A percentile compares a stretch with the other conserved stretches of the same genome.
Evolutionary conservation across 2,329 filamentous ascomycete species (phyloP).

Genomic region (Hypoxylon sp.): DNA sequence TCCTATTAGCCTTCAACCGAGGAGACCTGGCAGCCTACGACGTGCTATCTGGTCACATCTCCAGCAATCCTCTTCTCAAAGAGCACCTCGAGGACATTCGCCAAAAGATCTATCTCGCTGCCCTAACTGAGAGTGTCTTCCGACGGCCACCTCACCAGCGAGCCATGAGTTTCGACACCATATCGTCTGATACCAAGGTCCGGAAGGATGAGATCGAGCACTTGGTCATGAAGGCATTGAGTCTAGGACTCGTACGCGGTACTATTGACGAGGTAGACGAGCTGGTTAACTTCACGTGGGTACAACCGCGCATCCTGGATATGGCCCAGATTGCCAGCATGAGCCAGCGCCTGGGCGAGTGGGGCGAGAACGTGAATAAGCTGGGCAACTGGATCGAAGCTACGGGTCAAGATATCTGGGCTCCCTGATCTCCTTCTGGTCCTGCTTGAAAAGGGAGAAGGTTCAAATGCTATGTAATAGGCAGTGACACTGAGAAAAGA

Average conservation of each 20-base stretch:
- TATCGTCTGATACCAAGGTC: constrained; percentile 93
- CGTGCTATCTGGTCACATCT: constrained; percentile 82
- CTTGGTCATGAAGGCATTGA: constrained; percentile 98
- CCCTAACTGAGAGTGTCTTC: constrained; percentile 96
- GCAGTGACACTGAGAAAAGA: constrained; percentile 8
- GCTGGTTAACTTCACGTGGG: constrained; percentile 96
- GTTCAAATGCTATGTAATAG: constrained; percentile 23
- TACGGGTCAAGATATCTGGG: constrained; percentile 95
- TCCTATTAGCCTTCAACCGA: constrained; percentile 98
- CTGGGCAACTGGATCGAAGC: constrained; percentile 97
- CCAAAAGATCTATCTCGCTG: constrained; percentile 98
- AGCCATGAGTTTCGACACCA: constrained; percentile 90
- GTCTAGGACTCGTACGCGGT: constrained; percentile 87
- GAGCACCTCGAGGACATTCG: constrained; percentile 87
- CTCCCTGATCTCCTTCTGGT: constrained; percentile 61
- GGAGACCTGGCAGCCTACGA: constrained; percentile 92
- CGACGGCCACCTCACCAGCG: constrained; percentile 94
- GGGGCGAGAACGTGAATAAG: constrained; percentile 96
- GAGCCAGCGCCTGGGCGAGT: constrained; percentile 88
- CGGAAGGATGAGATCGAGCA: constrained; percentile 94
- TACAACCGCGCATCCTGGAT: constrained; percentile 97
- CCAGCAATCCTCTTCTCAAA: constrained; percentile 81
- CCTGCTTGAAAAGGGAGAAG: not conserved
- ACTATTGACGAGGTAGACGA: constrained; percentile 97
- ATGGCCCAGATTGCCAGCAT: constrained; percentile 95